Base-by-base conservation (phyloP, 371 early-diverging fungal genomes). In the Fennellomyces sp. region DNA sequence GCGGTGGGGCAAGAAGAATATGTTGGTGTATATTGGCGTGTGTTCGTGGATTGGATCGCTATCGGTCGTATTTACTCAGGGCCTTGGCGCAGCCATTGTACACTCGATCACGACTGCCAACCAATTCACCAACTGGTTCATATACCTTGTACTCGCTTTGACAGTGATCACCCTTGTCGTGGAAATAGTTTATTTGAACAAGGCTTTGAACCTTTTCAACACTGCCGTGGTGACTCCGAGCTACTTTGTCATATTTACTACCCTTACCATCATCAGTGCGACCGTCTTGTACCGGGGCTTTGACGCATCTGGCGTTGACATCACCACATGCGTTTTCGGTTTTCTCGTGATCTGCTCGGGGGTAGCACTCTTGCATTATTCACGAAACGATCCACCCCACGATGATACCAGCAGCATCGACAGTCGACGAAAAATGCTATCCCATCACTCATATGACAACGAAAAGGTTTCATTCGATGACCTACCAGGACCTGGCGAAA, bases 141-240 rank as follows among this genome's bases (percentile, higher is more conserved):
- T 96, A 19, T 97, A 93, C 61, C 64, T 95, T 19, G 90, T 95
- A 30, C 73, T 90, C 4, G 74, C 80, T 2, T 85, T 91, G 17
- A 94, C 95, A 2, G 65, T 84, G 3, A 76, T 87, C 17, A 94
- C 94, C 26, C 87, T 95, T 26, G 58, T 93, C 21, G 82, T 90
- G 10, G 95, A 97, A 72, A 92, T 97, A 69, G 94, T 95, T 68
- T 97, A 97, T 69, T 90, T 97, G 50, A 97, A 97, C 83, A 97
- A 97, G 75, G 96, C 97, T 11, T 83, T 97, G 26, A 96, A 95
- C 63, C 63, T 93, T 35, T 97, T 96, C 73, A 92, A 92, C 58
- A 95, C 97, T 8, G 94, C 95, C 51, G 69, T 93, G 53, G 94
- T 94, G 31, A 94, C 94, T 2, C 94, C 94, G 19, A 90, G 95